phyloP scores from a whole-genome alignment of 2,329 filamentous ascomycete species.

The Phoma herbarum region DNA sequence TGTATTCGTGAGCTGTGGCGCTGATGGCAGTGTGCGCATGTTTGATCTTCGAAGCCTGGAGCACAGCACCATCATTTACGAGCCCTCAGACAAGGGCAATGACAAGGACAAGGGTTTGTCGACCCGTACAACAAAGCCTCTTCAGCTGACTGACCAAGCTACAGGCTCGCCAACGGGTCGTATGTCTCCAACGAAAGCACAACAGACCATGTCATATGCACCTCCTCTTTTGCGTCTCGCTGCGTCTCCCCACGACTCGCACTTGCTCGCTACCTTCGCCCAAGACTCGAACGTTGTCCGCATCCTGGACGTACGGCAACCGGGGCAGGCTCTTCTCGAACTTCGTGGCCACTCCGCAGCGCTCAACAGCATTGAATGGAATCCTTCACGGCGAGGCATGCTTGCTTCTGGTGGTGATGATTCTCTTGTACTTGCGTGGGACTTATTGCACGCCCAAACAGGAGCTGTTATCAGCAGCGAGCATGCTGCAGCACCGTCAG shows the following conservation, averaged over 20 bases:
- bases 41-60: constrained; percentile 96
- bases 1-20: constrained; percentile 96
- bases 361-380: constrained; percentile 97
- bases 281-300: constrained; percentile 91
- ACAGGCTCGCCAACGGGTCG: constrained; percentile 58
- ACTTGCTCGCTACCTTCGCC: constrained; percentile 96
- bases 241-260: constrained; percentile 93
- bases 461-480: constrained; percentile 59
- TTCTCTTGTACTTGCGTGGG: constrained; percentile 91
- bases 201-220: constrained; percentile 73
- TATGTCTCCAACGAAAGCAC: constrained; percentile 76
- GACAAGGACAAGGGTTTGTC: constrained; percentile 55
- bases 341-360: constrained; percentile 85
- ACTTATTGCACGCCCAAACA: constrained; percentile 76
- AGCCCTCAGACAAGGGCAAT: constrained; percentile 84
- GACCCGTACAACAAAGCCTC: background rate
- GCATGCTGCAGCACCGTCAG: constrained; percentile 37
- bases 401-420: constrained; percentile 93
- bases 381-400: constrained; percentile 82
- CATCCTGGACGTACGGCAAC: constrained; percentile 94
- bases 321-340: constrained; percentile 92
- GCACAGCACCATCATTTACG: constrained; percentile 98
- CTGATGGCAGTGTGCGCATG: constrained; percentile 98
- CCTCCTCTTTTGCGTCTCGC: constrained; percentile 79
- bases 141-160: constrained; percentile 11